These are phyloP conservation scores for Coriaria nepalensis DNA, from an alignment of 306 rosid genomes.

Conservation along the genomic window DNA sequence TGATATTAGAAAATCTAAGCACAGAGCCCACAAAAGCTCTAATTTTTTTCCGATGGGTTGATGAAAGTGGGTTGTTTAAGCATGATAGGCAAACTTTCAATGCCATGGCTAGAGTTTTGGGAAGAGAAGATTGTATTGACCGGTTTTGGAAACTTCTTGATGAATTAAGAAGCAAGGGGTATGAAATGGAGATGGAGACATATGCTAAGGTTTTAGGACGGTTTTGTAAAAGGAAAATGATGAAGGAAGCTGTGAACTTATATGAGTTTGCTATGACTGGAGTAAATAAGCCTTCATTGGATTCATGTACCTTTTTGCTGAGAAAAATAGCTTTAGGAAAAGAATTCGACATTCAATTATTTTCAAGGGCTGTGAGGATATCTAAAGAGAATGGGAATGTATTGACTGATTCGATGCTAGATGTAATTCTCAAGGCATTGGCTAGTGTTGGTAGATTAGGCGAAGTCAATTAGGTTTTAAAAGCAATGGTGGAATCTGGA, in stretches of 20 bases:
- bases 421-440: slow-evolving; percentile 47
- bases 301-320: slow-evolving; percentile 41
- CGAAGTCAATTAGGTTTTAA: slow-evolving; percentile 46
- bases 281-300: slow-evolving; percentile 30
- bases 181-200: slow-evolving; percentile 47
- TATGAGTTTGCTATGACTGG: slow-evolving; percentile 76
- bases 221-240: slow-evolving; percentile 52
- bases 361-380: slow-evolving; percentile 38
- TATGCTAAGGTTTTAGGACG: slow-evolving; percentile 44
- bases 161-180: slow-evolving; percentile 45
- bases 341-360: slow-evolving; percentile 41
- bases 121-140: slow-evolving; percentile 54
- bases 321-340: slow-evolving; percentile 35
- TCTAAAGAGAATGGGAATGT: slow-evolving; percentile 35
- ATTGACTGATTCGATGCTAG: slow-evolving; percentile 33
- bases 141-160: slow-evolving; percentile 69
- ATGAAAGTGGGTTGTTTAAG: slow-evolving; percentile 51
- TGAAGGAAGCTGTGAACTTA: slow-evolving; percentile 58
- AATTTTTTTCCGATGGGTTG: slow-evolving; percentile 73
- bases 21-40: slow-evolving; percentile 46
- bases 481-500: slow-evolving; percentile 49
- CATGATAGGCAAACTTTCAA: slow-evolving; percentile 58
- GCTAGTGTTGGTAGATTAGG: slow-evolving; percentile 39
- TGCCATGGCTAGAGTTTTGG: slow-evolving; percentile 52
- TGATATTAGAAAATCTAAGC: slow-evolving; percentile 35